Evolutionary conservation across 768 basidiomycete species (phyloP), one percentile per base, ranked within the genome.

Genomic region (Lactarius quietus): DNA sequence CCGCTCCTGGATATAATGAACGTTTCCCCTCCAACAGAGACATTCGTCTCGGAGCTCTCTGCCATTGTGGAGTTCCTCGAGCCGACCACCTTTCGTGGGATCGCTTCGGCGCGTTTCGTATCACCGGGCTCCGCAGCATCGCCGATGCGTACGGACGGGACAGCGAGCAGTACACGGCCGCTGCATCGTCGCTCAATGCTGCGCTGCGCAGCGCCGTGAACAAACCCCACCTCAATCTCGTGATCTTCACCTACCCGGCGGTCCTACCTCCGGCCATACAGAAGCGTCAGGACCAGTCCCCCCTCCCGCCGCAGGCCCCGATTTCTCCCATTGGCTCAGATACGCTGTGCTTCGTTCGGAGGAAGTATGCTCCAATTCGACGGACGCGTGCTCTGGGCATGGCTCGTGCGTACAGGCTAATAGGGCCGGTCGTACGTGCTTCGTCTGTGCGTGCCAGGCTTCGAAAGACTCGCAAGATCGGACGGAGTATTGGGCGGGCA

Each of bases 401-500:
- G 92, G 92, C 0, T 71, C 83, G 66, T 94, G 92, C 70, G 79
- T 82, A 20, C 73, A 79, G 62, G 84, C 84, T 35, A 83, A 77
- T 55, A 86, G 85, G 69, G 83, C 84, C 5, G 89, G 87, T 15
- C 75, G 74, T 66, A 75, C 77, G 1, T 86, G 85, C 70, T 86
- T 78, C 62, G 74, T 77, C 0, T 84, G 84, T 65, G 73, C 76
- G 3, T 85, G 83, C 67, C 60, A 67, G 1, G 78, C 75, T 31
- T 87, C 84, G 12, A 82, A 81, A 55, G 77, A 82, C 62, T 80
- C 80, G 12, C 74, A 78, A 29, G 82, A 85, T n/a, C 81, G 85
- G 73, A 84, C 81, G 4, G 82, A 86, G 67, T 76, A 74, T 36
- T 94, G 92, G 92, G 91, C 82, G 1, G 92, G 92, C 6, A 81